A percentile compares a stretch with the other conserved stretches of the same genome.
Conservation (phyloP, 371 early-diverging fungal species). For the Mortierella sp. region DNA sequence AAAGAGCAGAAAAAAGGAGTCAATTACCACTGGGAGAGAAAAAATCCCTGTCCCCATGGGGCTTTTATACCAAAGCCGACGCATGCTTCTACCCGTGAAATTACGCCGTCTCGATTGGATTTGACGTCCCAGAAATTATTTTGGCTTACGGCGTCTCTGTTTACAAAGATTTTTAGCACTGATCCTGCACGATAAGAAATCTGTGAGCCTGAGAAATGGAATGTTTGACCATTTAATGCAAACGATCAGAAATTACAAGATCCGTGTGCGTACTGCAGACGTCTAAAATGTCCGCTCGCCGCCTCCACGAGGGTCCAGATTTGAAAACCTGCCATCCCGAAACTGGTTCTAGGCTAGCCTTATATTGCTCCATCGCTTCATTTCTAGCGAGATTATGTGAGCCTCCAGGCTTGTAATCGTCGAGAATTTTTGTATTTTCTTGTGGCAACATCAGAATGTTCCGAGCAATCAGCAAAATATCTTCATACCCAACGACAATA, state of each 20-base stretch:
- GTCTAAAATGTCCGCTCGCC: no score
- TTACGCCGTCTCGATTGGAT: not conserved
- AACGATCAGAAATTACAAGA: not conserved
- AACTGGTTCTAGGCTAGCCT: no score
- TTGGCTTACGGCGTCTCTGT: constrained; percentile 17
- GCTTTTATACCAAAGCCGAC: not conserved
- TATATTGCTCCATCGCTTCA: no score
- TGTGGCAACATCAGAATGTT: no score
- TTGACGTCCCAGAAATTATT: not conserved
- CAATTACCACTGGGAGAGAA: not conserved
- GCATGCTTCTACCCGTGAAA: not conserved
- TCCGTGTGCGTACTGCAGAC: not conserved
- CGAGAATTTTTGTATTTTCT: no score
- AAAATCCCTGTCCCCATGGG: not conserved
- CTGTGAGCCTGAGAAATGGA: not conserved
- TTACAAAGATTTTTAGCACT: not conserved
- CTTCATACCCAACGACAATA: no score
- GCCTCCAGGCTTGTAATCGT: no score
- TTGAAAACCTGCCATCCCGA: no score
- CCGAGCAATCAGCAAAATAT: no score
- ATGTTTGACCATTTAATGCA: not conserved
- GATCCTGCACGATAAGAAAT: constrained; percentile 47
- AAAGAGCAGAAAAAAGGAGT: not conserved
- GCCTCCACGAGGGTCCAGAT: no score
- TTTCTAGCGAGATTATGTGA: no score